phyloP scores from a whole-genome alignment of 352 stramenopile genomes.

The Phytophthora hibernalis region DNA sequence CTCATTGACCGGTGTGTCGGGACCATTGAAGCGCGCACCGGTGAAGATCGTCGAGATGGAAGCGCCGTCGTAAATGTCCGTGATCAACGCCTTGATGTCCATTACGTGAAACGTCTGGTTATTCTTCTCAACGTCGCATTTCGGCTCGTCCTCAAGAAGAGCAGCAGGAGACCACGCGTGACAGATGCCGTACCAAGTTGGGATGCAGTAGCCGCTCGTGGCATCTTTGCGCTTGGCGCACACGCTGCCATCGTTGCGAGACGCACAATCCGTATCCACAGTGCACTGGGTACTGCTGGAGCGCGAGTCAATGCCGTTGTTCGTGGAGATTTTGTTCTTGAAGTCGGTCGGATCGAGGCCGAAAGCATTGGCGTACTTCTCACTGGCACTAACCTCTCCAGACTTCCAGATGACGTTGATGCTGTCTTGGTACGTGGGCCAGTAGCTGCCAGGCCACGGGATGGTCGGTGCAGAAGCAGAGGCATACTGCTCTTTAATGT shows the following conservation, averaged over 20 bases:
- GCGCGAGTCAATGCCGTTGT: slow-evolving; percentile 41
- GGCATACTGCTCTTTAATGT: slow-evolving; percentile 41
- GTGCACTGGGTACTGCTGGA: slow-evolving; percentile 31
- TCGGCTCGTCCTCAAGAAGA: slow-evolving; percentile 46
- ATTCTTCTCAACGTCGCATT: slow-evolving; percentile 49
- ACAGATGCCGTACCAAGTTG: slow-evolving; percentile 56
- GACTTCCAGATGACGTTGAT: slow-evolving; percentile 64
- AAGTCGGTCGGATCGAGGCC: slow-evolving; percentile 44
- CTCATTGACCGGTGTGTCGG: slow-evolving; percentile 15
- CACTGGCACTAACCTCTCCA: slow-evolving; percentile 32
- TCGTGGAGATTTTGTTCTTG: slow-evolving; percentile 43
- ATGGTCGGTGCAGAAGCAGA: slow-evolving; percentile 16
- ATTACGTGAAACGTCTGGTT: slow-evolving; percentile 50
- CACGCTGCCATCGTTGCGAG: slow-evolving; percentile 27
- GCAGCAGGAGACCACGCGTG: slow-evolving; percentile 53
- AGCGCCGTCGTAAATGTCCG: slow-evolving; percentile 49
- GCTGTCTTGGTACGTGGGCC: slow-evolving; percentile 64
- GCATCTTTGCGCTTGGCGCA: slow-evolving; percentile 39
- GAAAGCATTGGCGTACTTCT: slow-evolving; percentile 56
- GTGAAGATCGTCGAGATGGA: slow-evolving; percentile 47
- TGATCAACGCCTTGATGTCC: slow-evolving; percentile 58
- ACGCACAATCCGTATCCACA: slow-evolving; percentile 28
- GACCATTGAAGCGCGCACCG: slow-evolving; percentile 48
- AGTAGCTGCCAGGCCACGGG: slow-evolving; percentile 68
- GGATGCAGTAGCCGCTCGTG: slow-evolving; percentile 47